Percentiles rank a stretch among this genome's conserved stretches.
These are phyloP conservation scores for Aurifilum marmelostoma DNA, from an alignment of 2,329 filamentous ascomycete genomes.

Conservation along the genomic window DNA sequence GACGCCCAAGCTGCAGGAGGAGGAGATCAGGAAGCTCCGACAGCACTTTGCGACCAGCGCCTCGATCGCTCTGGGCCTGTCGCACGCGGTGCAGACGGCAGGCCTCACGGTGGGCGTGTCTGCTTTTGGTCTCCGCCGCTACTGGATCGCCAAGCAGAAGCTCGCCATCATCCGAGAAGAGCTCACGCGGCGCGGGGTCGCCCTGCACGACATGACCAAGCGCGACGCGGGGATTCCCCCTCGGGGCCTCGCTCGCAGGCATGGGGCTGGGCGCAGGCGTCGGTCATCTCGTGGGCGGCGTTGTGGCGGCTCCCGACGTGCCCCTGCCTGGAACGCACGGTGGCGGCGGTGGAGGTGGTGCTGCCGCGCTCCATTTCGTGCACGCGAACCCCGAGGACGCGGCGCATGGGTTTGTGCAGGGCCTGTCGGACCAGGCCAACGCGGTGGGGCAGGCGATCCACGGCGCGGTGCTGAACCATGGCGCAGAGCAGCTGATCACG, in stretches of 20 bases:
- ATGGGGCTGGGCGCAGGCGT: slow-evolving; percentile 23
- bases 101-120: slow-evolving; percentile 27
- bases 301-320: slow-evolving; percentile 18
- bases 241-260: slow-evolving; percentile 19
- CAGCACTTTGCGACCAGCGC: slow-evolving; percentile 28
- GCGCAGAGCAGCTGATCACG: slow-evolving; percentile 19
- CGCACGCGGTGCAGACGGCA: slow-evolving; percentile 25
- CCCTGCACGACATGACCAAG: slow-evolving; percentile 26
- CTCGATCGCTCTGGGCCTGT: slow-evolving; percentile 25
- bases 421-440: slow-evolving; percentile 23
- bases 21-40: slow-evolving; percentile 26
- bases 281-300: slow-evolving; percentile 20
- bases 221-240: slow-evolving; percentile 26
- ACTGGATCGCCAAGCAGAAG: slow-evolving; percentile 25
- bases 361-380: slow-evolving; percentile 15
- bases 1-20: slow-evolving; percentile 25
- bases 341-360: slow-evolving; percentile 9
- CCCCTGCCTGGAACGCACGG: slow-evolving; percentile 17
- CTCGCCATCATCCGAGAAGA: slow-evolving; percentile 28
- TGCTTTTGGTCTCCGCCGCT: slow-evolving; percentile 24
- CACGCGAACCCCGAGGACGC: slow-evolving; percentile 20
- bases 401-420: slow-evolving; percentile 24
- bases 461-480: slow-evolving; percentile 20
- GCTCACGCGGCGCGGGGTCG: slow-evolving; percentile 24
- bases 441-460: slow-evolving; percentile 24